A percentile compares a stretch with the other conserved stretches of the same genome.
These are phyloP conservation scores for Globisporangium viniferum DNA, from an alignment of 352 stramenopile genomes.

Conservation along the genomic window DNA sequence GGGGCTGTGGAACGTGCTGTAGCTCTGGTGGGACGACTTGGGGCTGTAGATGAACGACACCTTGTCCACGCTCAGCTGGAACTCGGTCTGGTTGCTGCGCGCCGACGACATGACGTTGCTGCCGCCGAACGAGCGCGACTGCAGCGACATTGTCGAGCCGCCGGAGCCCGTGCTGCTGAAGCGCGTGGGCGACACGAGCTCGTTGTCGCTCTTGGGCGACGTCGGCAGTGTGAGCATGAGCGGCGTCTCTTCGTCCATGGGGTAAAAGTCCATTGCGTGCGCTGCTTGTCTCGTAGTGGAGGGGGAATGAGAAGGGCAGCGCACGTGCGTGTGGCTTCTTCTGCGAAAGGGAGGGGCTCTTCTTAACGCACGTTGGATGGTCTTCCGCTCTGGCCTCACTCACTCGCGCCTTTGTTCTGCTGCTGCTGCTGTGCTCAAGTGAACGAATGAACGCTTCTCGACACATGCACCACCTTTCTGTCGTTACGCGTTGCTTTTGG, in stretches of 20 bases:
- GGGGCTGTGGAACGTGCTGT: conserved; percentile 55
- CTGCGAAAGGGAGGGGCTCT: background rate
- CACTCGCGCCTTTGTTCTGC: background rate
- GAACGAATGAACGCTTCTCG: background rate
- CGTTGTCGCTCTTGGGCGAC: conserved; percentile 33
- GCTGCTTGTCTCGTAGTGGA: background rate
- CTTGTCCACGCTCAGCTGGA: conserved; percentile 78
- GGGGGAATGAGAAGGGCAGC: background rate
- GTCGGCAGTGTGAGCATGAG: conserved; percentile 22
- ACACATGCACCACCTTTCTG: background rate
- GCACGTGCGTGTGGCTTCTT: background rate
- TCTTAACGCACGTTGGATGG: background rate
- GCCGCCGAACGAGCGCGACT: conserved; percentile 7
- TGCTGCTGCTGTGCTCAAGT: background rate
- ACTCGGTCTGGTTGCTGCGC: conserved; percentile 40
- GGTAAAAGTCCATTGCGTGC: conserved; percentile 43
- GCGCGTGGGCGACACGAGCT: conserved; percentile 16
- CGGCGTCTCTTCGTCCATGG: conserved; percentile 41
- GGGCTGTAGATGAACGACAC: conserved; percentile 81
- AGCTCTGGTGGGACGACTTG: conserved; percentile 29
- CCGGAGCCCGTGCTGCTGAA: conserved; percentile 8
- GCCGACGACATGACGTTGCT: conserved; percentile 10
- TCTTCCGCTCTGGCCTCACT: background rate
- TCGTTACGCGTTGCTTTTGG: background rate
- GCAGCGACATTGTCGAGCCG: conserved; percentile 17